Evolutionary conservation across 805 yeast species (phyloP), one percentile per base, ranked within the genome.

Genomic region (Nakazawaea siamensis): DNA sequence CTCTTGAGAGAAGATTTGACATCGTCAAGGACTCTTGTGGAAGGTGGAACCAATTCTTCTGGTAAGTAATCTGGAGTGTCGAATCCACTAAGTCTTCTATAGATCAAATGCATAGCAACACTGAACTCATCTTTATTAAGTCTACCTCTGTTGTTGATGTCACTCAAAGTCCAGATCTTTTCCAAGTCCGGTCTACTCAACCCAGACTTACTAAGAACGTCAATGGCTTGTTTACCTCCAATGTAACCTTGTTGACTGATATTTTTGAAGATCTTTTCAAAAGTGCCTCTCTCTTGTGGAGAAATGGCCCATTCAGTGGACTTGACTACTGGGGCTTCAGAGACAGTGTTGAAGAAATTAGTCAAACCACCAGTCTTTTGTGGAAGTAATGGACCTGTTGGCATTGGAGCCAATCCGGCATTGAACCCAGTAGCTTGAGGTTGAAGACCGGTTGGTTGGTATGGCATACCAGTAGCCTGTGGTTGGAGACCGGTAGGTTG

Each of bases 71-170:
- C 52, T 17, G 98, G 98, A 33, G 92, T 60, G n/a, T 81, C 85
- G 43, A 73, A 76, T 2, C 97, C 97, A 51, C 87, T 88, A 52
- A 90, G 63, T 43, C 90, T 73, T 55, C 96, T 74, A 60, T 92
- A 90, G 29, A 90, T 90, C 40, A 90, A 66, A 66, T 94, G 97
- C 97, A 90, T 92, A 21, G 97, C 97, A 24, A 92, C 87, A 0
- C 95, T 81, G 62, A 90, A 92, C 55, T 86, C 95, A 54, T 90
- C 96, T 49, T 75, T 77, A 54, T 84, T 83, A 45, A 90, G 73
- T 51, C 73, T 76, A 4, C 97, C 96, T 37, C 80, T 70, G 54
- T 87, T 82, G 37, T 79, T 77, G 12, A 79, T 71, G 54, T 92
- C 97, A 37, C 88, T 74, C 45, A 90, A 67, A 32, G 76, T 83